Conservation (phyloP, 2,329 filamentous ascomycete genomes). For the Parastagonospora avenae region DNA sequence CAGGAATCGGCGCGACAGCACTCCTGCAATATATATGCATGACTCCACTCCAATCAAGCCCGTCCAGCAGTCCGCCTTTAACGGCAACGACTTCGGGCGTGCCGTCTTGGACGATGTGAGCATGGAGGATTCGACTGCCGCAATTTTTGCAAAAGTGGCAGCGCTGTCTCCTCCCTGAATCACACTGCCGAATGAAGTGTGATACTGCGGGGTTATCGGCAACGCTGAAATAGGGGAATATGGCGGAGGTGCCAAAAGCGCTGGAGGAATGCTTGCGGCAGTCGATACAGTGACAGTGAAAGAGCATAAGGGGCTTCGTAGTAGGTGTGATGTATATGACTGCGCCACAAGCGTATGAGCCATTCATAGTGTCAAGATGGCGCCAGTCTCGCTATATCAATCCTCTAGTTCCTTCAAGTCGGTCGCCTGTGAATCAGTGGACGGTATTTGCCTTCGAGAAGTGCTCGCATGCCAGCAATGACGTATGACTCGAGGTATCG, state of each 20-base stretch:
- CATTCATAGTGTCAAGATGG: conserved; percentile 21
- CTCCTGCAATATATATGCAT: conserved; percentile 72
- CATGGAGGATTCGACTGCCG: conserved; percentile 69
- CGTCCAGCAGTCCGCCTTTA: conserved; percentile 70
- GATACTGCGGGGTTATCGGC: conserved; percentile 47
- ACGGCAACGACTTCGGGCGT: conserved; percentile 56
- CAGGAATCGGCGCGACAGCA: conserved; percentile 72
- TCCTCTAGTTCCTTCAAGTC: too few species aligned
- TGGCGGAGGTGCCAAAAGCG: conserved; percentile 71
- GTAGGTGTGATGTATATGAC: conserved; percentile 67
- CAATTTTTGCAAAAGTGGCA: conserved; percentile 57
- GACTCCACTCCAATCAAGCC: conserved; percentile 48
- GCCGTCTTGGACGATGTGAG: conserved; percentile 52
- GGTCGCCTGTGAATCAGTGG: too few species aligned
- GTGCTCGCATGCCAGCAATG: too few species aligned
- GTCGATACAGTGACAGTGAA: conserved; percentile 72
- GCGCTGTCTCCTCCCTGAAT: conserved; percentile 27
- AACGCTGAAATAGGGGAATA: conserved; percentile 69
- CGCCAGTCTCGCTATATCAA: too few species aligned
- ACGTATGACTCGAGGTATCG: too few species aligned
- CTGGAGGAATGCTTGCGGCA: conserved; percentile 70
- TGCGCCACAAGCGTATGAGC: conserved; percentile 67
- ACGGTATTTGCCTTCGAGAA: too few species aligned
- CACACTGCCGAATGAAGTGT: conserved; percentile 23
- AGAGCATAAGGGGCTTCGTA: conserved; percentile 65